Conservation (phyloP, 1,284 basidiomycete genomes). For the Cryptococcus sp. region DNA sequence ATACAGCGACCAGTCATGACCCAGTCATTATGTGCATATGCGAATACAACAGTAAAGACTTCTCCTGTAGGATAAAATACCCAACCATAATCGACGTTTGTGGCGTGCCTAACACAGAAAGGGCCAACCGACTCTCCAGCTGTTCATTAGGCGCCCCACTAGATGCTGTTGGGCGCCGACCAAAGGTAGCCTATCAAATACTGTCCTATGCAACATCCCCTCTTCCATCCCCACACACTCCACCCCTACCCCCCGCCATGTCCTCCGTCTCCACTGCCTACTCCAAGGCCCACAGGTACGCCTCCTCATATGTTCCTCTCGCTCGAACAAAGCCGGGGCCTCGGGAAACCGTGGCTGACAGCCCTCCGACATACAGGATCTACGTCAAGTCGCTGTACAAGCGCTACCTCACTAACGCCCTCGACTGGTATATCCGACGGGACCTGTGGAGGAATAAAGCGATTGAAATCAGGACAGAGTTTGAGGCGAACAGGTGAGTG, state of each 20-base stretch:
- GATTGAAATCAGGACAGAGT: constrained; percentile 80
- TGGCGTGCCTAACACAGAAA: not conserved
- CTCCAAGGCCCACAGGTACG: constrained; percentile 18
- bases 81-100: no score
- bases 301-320: not conserved
- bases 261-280: constrained; percentile 11
- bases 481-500: constrained; percentile 81
- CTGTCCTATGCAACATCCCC: not conserved
- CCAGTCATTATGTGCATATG: no score
- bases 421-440: constrained; percentile 83
- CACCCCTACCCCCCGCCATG: constrained; percentile 5
- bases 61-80: no score
- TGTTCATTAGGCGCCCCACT: not conserved
- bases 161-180: not conserved
- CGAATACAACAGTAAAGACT: no score
- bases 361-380: constrained; percentile 46
- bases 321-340: not conserved
- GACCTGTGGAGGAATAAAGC: constrained; percentile 82
- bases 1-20: no score
- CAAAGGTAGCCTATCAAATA: not conserved
- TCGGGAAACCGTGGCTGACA: not conserved
- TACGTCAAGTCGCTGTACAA: constrained; percentile 91
- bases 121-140: no score
- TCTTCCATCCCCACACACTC: not conserved
- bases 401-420: constrained; percentile 74